Conservation (phyloP, 805 yeast genomes). For the Ascoidea asiatica region DNA sequence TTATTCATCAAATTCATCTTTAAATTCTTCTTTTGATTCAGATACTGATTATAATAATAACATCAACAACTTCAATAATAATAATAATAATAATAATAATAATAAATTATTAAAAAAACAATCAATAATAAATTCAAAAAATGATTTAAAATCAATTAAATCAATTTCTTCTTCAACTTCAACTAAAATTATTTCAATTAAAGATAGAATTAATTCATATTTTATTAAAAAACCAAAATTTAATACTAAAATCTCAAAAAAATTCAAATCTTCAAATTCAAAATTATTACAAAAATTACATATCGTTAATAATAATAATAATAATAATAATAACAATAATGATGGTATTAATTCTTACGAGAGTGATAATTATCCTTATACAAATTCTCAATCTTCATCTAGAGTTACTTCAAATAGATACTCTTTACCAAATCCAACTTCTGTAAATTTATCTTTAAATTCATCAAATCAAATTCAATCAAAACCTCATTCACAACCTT, state of each 20-base stretch:
- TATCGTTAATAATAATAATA: not conserved
- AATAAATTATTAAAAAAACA: not conserved
- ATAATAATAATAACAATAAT: not conserved
- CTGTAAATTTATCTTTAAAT: not conserved
- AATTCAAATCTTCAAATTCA: slow-evolving; percentile 7
- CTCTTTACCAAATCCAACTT: slow-evolving; percentile 1
- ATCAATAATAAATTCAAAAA: not conserved
- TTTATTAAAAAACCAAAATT: slow-evolving; percentile 14
- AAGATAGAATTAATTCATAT: slow-evolving; percentile 9
- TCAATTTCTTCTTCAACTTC: not conserved
- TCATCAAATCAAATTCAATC: not conserved
- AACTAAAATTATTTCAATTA: slow-evolving; percentile 11
- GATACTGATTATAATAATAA: slow-evolving; percentile 6
- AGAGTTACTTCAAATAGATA: slow-evolving; percentile 5
- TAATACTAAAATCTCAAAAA: slow-evolving; percentile 17
- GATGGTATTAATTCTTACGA: not conserved
- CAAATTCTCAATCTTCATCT: slow-evolving; percentile 4
- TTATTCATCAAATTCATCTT: slow-evolving; percentile 20
- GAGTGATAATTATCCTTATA: not conserved
- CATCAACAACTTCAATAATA: slow-evolving; percentile 2
- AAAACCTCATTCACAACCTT: not conserved
- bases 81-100: slow-evolving; percentile 7
- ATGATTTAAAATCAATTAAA: not conserved
- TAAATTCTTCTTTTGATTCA: slow-evolving; percentile 13
- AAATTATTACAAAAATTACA: too few relatives aligned